Evolutionary conservation across 192 early-diverging fungal genomes (phyloP), one percentile per base, ranked within the genome.

Genomic region (Dimargaris xerosporica): DNA sequence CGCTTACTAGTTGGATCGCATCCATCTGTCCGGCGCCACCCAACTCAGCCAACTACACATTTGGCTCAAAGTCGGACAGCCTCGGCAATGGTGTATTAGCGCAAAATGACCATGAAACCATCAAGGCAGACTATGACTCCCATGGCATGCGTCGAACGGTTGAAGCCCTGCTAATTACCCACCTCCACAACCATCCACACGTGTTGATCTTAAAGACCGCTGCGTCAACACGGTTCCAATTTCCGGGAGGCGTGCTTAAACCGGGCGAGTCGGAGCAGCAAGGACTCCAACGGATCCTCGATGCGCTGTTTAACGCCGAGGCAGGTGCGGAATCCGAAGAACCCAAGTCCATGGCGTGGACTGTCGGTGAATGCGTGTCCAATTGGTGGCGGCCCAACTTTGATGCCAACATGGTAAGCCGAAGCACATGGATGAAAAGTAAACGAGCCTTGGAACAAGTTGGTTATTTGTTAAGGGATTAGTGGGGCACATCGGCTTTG

Each of bases 151-250:
- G 88, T 55, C 62, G 71, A 21, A 83, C 82, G 11, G 88, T 90
- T 13, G 85, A 87, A 65, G 88, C 71, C 1, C 80, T 89, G 11
- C 64, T 90, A 26, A 76, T 89, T 1, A 84, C 89, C 43, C 87
- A 90, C 69, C 84, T 86, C 54, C 84, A 89, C 66, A 80, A 78
- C 54, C 85, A 87, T 71, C 88, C 88, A 15, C 87, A 89, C 62
- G 84, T 90, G 11, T 71, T 90, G 15, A 79, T 90, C 80, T 65
- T 90, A 42, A 83, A 87, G 65, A 84, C 85, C 60, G 83, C 79
- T 30, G 83, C 85, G 66, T n/a, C n/a, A n/a, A 71, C 75, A 0
- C 88, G 84, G 67, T 88, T 86, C 67, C 84, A 85, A 68, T 66
- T 90, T 25, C 88, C 88, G 21, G 86, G 88, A 21, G 82, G 84